Base-by-base conservation (phyloP, 176 grass and related monocot genomes). In the Aegilops tauschii region DNA sequence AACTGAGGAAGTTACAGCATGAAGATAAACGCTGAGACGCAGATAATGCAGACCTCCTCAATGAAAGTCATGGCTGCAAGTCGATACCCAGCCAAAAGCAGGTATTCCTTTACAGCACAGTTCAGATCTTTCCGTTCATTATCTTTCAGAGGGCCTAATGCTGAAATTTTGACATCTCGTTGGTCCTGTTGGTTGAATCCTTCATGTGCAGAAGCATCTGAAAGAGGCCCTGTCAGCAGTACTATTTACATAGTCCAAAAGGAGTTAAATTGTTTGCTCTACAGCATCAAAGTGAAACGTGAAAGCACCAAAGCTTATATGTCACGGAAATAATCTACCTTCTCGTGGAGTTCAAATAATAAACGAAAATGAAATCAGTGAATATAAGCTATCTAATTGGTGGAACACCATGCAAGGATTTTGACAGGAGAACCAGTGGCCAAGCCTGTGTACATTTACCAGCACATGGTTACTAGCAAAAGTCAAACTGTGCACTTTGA, bases 1-100 rank as follows among this genome's bases (percentile, higher is more conserved):
- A 73, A 76, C 14, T 67, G 42, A 45, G 36, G 49, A 81, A 58
- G 40, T 81, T 69, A 31, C 32, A 73, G 50, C 23, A 61, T 37
- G 21, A 86, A 67, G 8, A 78, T 11, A 68, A 83, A 75, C 69
- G 21, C 14, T 63, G 50, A 52, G 32, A 79, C n/a, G 27, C 11
- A 80, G 20, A 76, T 86, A 68, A 23, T 87, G 78, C 83, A 27
- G 3, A 98, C 93, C 96, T 98, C 96, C 86, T 98, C 96, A 88
- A 98, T 95, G 82, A 94, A 92, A 76, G 96, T 96, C 96, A 98
- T 98, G 50, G 93, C 93, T 75, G 93, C 87, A 80, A 98, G 93
- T 79, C 96, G 92, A 68, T 98, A 98, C 83, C 96, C 93, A 91
- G 96, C 92, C 76, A 95, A 96, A 89, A 98, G 92, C 76, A 98